Conservation (phyloP, 176 grass and related monocot genomes). For the Paspalum vaginatum region DNA sequence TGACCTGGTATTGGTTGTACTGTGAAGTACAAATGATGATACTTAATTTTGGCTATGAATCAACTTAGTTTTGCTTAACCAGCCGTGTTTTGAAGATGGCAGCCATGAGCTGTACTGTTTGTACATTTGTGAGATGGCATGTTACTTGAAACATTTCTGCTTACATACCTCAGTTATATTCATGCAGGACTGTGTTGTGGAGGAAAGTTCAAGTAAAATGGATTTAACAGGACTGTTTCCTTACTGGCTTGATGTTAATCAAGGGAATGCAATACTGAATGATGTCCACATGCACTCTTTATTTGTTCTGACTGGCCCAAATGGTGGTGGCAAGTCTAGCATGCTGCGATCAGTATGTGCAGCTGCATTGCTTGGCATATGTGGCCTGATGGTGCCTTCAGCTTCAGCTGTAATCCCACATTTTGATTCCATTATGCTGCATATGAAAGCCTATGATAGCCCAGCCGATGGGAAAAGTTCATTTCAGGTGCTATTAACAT, state of each 20-base stretch:
- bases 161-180: slow-evolving; percentile 10
- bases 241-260: slow-evolving; percentile 84
- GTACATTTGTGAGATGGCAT: slow-evolving; percentile 4
- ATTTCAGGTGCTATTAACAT: slow-evolving; percentile 71
- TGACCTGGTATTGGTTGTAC: not conserved
- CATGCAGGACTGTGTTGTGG: slow-evolving; percentile 51
- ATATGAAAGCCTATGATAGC: slow-evolving; percentile 96
- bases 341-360: slow-evolving; percentile 94
- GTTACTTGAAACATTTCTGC: slow-evolving; percentile 13
- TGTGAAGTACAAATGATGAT: slow-evolving; percentile 9
- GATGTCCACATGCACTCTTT: slow-evolving; percentile 80
- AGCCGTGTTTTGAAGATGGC: not conserved
- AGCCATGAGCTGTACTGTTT: not conserved
- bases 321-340: slow-evolving; percentile 98
- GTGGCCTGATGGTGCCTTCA: slow-evolving; percentile 97
- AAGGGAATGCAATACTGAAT: slow-evolving; percentile 86
- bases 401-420: slow-evolving; percentile 73
- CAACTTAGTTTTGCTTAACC: slow-evolving; percentile 14
- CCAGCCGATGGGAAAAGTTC: slow-evolving; percentile 95
- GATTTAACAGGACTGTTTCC: slow-evolving; percentile 72
- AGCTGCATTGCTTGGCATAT: slow-evolving; percentile 87
- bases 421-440: slow-evolving; percentile 94
- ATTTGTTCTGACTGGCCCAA: slow-evolving; percentile 93
- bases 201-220: slow-evolving; percentile 63
- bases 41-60: slow-evolving; percentile 4